A percentile compares a stretch with the other conserved stretches of the same genome.
Evolutionary conservation across 169 alveolate genomes (phyloP).

Genomic region (Eimeria praecox): DNA sequence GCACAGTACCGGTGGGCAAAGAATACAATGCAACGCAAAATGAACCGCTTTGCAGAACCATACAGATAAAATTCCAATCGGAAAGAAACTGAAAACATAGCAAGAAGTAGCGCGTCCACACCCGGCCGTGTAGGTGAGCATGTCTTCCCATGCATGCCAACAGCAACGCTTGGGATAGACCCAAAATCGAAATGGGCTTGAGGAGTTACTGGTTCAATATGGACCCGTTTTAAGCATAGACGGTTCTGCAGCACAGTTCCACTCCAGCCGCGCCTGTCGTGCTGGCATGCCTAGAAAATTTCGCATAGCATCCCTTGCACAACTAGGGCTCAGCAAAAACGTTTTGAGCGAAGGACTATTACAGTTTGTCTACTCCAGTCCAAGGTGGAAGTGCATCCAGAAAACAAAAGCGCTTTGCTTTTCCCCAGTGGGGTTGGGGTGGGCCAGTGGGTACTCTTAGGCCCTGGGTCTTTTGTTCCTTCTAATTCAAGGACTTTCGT

Average conservation of each 20-base stretch:
- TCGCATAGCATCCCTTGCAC: too few relatives aligned
- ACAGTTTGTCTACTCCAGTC: too few relatives aligned
- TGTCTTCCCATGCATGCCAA: neutral
- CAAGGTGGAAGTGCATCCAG: too few relatives aligned
- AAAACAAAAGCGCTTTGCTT: too few relatives aligned
- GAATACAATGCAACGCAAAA: neutral
- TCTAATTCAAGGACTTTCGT: too few relatives aligned
- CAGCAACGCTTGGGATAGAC: neutral
- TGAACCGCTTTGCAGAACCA: neutral
- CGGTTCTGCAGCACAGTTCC: neutral
- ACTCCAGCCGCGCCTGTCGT: neutral
- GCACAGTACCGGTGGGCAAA: neutral
- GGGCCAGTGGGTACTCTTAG: too few relatives aligned
- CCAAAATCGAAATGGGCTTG: neutral
- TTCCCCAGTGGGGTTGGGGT: too few relatives aligned
- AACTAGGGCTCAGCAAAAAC: too few relatives aligned
- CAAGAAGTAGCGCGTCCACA: neutral
- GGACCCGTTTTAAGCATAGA: neutral
- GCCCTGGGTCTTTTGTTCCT: too few relatives aligned
- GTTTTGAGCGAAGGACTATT: too few relatives aligned
- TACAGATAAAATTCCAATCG: neutral
- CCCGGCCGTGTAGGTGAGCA: neutral
- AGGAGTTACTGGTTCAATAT: neutral
- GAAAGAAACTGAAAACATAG: neutral
- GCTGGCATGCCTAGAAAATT: neutral